These are phyloP conservation scores for Rhododendron simsii DNA, from an alignment of 148 eudicot genomes.

Conservation along the genomic window DNA sequence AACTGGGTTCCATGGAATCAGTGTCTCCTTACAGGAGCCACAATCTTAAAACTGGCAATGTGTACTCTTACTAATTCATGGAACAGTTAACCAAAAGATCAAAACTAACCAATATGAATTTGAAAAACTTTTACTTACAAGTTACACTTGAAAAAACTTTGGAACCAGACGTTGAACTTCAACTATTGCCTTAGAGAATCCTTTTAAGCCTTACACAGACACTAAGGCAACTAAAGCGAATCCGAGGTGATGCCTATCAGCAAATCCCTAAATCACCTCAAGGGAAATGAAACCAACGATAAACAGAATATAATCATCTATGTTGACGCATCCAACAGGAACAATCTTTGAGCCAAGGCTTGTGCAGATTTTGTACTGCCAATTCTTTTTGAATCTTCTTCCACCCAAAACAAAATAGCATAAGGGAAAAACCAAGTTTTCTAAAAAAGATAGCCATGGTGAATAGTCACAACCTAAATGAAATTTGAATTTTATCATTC, in stretches of 20 bases:
- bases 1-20: neutral
- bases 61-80: neutral
- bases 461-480: neutral
- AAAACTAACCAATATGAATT: neutral
- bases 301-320: neutral
- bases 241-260: neutral
- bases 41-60: neutral
- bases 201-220: neutral
- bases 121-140: neutral
- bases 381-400: neutral
- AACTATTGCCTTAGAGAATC: neutral
- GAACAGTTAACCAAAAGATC: neutral
- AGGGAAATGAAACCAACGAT: no score
- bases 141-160: neutral
- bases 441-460: neutral
- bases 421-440: neutral
- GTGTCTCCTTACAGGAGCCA: neutral
- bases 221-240: neutral
- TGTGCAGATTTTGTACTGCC: neutral
- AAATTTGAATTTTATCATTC: neutral
- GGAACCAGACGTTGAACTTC: neutral
- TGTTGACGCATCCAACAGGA: neutral
- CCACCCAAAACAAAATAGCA: neutral
- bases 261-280: no score
- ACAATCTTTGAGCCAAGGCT: neutral